phyloP scores from a whole-genome alignment of 352 stramenopile species.

The Globisporangium perplexum region DNA sequence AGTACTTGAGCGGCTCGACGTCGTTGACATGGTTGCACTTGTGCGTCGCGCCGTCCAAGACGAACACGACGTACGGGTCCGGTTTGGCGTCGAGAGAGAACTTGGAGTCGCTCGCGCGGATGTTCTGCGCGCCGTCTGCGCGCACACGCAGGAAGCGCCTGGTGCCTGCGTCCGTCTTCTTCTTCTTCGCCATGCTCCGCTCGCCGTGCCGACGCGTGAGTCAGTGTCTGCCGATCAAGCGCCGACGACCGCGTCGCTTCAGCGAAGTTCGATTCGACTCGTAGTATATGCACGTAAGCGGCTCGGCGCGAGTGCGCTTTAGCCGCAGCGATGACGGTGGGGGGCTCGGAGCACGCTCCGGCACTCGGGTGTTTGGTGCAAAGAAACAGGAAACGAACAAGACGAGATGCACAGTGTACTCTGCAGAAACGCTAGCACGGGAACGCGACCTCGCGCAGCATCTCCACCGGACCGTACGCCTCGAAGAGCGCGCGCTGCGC shows the following conservation, averaged over 20 bases:
- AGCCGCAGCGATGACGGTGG: no score
- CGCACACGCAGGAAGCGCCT: conserved; percentile 22
- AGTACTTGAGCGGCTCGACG: conserved; percentile 35
- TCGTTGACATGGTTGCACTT: conserved; percentile 29
- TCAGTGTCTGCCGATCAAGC: no score
- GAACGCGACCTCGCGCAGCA: conserved; percentile 65
- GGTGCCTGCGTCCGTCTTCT: background rate
- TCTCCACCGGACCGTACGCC: conserved; percentile 34
- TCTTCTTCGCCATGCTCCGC: conserved; percentile 3
- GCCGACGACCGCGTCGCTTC: background rate
- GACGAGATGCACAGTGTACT: no score
- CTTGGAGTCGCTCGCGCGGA: conserved; percentile 22
- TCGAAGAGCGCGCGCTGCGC: conserved; percentile 54
- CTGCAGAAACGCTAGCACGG: no score
- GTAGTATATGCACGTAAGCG: no score
- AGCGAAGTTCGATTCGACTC: no score
- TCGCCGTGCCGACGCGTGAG: no score
- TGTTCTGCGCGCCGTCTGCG: conserved; percentile 28
- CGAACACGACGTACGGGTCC: conserved; percentile 39
- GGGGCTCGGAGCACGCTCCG: no score
- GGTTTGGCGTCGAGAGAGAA: conserved; percentile 31
- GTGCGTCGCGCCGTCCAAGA: conserved; percentile 22
- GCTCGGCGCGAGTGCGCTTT: no score
- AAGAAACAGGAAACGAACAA: no score
- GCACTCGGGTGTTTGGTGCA: no score